A percentile compares a stretch with the other conserved stretches of the same genome.
phyloP scores from a whole-genome alignment of 2,329 filamentous ascomycete genomes.

The Huntiella savannae region DNA sequence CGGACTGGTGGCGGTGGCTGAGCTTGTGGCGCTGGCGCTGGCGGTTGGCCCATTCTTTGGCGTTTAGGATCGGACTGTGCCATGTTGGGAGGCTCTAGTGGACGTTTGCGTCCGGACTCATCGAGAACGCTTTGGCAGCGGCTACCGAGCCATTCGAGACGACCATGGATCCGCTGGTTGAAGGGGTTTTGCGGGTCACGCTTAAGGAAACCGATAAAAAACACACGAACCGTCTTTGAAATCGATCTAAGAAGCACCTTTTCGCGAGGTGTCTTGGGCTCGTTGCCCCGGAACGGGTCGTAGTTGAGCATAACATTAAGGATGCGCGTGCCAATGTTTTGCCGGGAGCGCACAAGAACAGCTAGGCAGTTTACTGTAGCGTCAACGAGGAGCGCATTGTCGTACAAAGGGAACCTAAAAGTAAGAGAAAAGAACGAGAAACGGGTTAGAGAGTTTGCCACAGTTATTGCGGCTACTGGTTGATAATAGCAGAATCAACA shows the following conservation, averaged over 20 bases:
- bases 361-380: slow-evolving; percentile 80
- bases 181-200: slow-evolving; percentile 66
- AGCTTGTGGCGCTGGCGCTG: slow-evolving; percentile 19
- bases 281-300: slow-evolving; percentile 63
- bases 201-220: slow-evolving; percentile 69
- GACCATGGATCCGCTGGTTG: slow-evolving; percentile 62
- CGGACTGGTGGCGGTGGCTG: slow-evolving; percentile 13
- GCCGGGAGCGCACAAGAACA: slow-evolving; percentile 62
- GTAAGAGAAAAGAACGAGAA: slow-evolving; percentile 4
- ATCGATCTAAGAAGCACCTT: slow-evolving; percentile 81
- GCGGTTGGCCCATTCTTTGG: slow-evolving; percentile 39
- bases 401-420: slow-evolving; percentile 20
- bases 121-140: slow-evolving; percentile 63
- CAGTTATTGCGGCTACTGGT: too few species aligned
- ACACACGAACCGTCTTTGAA: slow-evolving; percentile 74
- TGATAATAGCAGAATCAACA: too few species aligned
- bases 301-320: slow-evolving; percentile 72
- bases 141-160: slow-evolving; percentile 66
- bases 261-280: slow-evolving; percentile 56
- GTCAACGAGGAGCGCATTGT: slow-evolving; percentile 75
- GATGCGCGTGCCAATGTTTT: slow-evolving; percentile 67
- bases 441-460: slow-evolving; percentile 12
- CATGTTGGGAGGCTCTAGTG: slow-evolving; percentile 47
- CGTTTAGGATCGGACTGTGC: slow-evolving; percentile 69
- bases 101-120: slow-evolving; percentile 59